A percentile compares a stretch with the other conserved stretches of the same genome.
Evolutionary conservation across 2,329 filamentous ascomycete species (phyloP).

Genomic region (Ceratocystis lukuohia): DNA sequence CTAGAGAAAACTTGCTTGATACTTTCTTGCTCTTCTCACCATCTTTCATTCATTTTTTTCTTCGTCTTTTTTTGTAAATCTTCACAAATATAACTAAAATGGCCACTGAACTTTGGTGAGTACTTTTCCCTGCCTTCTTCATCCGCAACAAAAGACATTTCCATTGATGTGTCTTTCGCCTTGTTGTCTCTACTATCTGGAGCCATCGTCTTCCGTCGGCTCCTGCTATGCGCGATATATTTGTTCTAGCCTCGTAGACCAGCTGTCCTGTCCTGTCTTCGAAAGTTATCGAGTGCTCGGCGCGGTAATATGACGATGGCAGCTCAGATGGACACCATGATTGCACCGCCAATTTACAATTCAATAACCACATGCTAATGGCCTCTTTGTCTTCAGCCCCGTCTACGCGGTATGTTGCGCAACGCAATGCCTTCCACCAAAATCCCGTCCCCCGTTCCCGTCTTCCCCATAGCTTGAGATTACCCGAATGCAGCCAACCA

Average conservation of each 20-base stretch:
- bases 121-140: slow-evolving; percentile 28
- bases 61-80: slow-evolving; percentile 19
- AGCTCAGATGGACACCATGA: background rate
- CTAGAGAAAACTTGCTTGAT: background rate
- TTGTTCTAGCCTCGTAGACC: no score
- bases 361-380: slow-evolving; percentile 9
- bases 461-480: no score
- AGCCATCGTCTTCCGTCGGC: background rate
- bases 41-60: slow-evolving; percentile 6
- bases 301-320: no score
- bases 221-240: no score
- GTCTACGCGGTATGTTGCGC: slow-evolving; percentile 88
- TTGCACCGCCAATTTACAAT: background rate
- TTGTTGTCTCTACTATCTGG: background rate
- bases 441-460: no score
- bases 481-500: no score
- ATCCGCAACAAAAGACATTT: slow-evolving; percentile 20
- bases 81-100: slow-evolving; percentile 42
- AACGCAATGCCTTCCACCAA: slow-evolving; percentile 15
- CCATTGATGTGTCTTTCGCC: slow-evolving; percentile 11
- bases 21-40: background rate
- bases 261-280: no score
- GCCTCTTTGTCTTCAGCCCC: slow-evolving; percentile 46
- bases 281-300: no score
- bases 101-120: slow-evolving; percentile 72